These are phyloP conservation scores for Solanum appendiculatum DNA, from an alignment of 257 asterid species.

Conservation along the genomic window DNA sequence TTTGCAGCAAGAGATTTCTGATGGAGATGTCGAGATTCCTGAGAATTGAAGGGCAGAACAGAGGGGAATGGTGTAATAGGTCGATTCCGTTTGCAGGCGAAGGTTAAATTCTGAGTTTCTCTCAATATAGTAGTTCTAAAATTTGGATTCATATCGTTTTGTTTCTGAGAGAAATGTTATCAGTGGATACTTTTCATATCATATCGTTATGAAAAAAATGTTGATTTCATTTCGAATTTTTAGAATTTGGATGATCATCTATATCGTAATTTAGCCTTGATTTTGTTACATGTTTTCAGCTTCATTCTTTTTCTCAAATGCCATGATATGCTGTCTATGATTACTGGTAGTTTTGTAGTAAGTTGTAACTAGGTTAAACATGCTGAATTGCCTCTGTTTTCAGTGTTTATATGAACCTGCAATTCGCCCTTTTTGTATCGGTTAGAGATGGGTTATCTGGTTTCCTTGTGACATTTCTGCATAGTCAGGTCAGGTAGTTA, in stretches of 20 bases:
- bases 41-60: constrained; percentile 15
- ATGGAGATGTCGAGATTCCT: constrained; percentile 56
- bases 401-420: no score
- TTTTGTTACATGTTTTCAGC: no score
- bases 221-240: not conserved
- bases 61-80: not conserved
- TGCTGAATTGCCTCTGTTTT: no score
- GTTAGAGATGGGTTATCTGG: not conserved
- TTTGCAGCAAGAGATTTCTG: constrained; percentile 57
- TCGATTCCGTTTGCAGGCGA: not conserved
- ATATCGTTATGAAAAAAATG: not conserved
- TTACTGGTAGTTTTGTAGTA: no score
- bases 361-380: no score
- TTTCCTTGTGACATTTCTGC: no score
- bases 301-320: no score
- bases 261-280: not conserved
- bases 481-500: not conserved
- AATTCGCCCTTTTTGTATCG: no score
- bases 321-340: no score
- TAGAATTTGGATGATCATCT: not conserved
- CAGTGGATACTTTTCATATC: not conserved
- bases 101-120: not conserved
- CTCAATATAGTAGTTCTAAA: not conserved
- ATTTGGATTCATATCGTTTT: not conserved
- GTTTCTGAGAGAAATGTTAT: not conserved